Conservation (phyloP, 1,139 yeast species). For the Pichia norvegensis region DNA sequence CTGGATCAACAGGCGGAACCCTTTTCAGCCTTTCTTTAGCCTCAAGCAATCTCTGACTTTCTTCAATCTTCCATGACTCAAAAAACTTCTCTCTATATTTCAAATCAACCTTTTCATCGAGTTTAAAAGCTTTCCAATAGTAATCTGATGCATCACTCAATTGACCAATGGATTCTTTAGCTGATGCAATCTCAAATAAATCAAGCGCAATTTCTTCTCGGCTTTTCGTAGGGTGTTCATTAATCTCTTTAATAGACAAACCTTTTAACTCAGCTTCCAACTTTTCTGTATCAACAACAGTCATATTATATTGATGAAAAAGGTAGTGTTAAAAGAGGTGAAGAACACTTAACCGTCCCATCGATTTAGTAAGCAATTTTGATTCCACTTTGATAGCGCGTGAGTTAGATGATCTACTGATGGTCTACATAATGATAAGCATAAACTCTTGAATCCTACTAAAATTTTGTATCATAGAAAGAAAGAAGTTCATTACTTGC, state of each 20-base stretch:
- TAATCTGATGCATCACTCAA: conserved; percentile 72
- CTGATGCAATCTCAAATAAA: conserved; percentile 62
- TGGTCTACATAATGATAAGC: too few species aligned
- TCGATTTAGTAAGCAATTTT: too few species aligned
- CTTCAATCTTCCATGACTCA: conserved; percentile 1
- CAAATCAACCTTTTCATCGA: conserved; percentile 60
- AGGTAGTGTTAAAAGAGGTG: too few species aligned
- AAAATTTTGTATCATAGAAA: too few species aligned
- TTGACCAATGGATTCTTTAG: conserved; percentile 63
- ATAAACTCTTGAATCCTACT: too few species aligned
- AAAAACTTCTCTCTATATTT: conserved; percentile 43
- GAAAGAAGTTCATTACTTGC: too few species aligned
- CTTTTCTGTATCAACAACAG: conserved; percentile 15
- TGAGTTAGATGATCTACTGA: too few species aligned
- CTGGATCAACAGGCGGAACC: conserved; percentile 13
- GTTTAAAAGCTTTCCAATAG: conserved; percentile 64
- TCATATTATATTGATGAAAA: not conserved
- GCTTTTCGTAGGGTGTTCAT: conserved; percentile 24
- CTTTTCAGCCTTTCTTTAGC: conserved; percentile 5
- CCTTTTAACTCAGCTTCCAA: conserved; percentile 19
- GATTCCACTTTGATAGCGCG: too few species aligned
- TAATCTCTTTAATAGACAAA: conserved; percentile 21
- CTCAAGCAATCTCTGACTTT: conserved; percentile 1
- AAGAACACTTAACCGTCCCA: not conserved
- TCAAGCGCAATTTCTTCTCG: conserved; percentile 41